phyloP scores from a whole-genome alignment of 176 grass and related monocot genomes.

The Bonia amplexicaulis region DNA sequence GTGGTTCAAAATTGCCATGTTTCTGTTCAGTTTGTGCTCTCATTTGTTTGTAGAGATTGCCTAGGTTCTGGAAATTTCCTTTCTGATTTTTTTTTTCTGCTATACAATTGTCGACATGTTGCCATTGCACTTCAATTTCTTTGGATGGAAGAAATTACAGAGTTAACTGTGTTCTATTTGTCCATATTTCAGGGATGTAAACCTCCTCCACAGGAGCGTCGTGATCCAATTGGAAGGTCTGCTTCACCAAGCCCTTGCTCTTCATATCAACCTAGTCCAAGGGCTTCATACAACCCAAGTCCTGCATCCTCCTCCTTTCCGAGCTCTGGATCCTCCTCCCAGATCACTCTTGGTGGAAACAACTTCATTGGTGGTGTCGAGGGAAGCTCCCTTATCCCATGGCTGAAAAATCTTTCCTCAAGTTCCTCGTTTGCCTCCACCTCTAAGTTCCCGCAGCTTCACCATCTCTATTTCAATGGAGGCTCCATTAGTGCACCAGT shows the following conservation, averaged over 20 bases:
- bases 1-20: neutral
- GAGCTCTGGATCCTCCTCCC: conserved; percentile 60
- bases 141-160: neutral
- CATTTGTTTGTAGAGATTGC: neutral
- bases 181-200: conserved; percentile 54
- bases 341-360: conserved; percentile 48
- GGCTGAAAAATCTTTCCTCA: conserved; percentile 70
- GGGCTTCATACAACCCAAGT: conserved; percentile 74
- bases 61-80: neutral
- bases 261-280: conserved; percentile 67
- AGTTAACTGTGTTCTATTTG: neutral
- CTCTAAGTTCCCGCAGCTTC: conserved; percentile 63
- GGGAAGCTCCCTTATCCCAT: conserved; percentile 66
- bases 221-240: conserved; percentile 49
- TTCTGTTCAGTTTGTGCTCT: neutral
- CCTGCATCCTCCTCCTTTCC: conserved; percentile 65
- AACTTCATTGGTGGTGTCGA: conserved; percentile 38
- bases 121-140: neutral
- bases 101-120: neutral
- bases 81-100: neutral
- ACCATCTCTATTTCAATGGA: conserved; percentile 64
- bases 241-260: conserved; percentile 70
- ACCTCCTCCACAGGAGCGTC: conserved; percentile 31
- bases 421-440: conserved; percentile 45
- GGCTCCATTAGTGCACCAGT: conserved; percentile 87